Evolutionary conservation across 305 asterid genomes (phyloP), one percentile per base, ranked within the genome.

Genomic region (Ilex paraguariensis): DNA sequence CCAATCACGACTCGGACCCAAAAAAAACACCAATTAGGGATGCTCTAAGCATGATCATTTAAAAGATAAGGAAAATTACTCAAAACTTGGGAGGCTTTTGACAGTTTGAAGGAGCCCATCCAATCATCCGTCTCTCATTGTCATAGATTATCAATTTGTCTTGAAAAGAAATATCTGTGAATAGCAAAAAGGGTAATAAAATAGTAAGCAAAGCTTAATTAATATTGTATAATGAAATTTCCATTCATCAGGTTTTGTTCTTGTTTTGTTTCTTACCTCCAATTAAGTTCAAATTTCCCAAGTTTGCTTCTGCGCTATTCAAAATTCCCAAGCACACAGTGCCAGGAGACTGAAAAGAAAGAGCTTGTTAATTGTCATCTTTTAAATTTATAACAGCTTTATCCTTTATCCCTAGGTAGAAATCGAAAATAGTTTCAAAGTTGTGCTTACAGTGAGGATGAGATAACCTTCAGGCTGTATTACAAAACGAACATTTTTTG

Each of bases 31-130:
- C 28, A 21, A 21, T 21, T 21, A 21, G 28, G 28, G 28, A 21
- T 21, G 28, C 28, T 21, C 28, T 21, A 21, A 21, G 28, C 28
- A 21, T 21, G 28, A 21, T 21, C 28, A 21, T 21, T 1, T 21
- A 21, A 1, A 21, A 21, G 28, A 21, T 21, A 21, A 21, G 28
- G 28, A 21, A 21, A 21, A 21, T 21, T 21, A 21, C 28, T 21
- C 28, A 21, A 21, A 5, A 46, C 52, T 46, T 46, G 7, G 52
- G 52, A 7, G 15, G 52, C 10, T 21, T n/a, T 4, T 17, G 28
- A 32, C 60, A 56, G 6, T 56, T 32, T 31, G 60, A 9, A 9
- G 60, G 60, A 7, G 60, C 42, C 60, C 60, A 56, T 30, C 60
- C 60, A 3, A 56, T 56, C 42, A 30, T 12, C 6, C 12, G 10